These are phyloP conservation scores for Phellopilus nigrolimitatus DNA, from an alignment of 1,284 basidiomycete genomes.

Conservation along the genomic window DNA sequence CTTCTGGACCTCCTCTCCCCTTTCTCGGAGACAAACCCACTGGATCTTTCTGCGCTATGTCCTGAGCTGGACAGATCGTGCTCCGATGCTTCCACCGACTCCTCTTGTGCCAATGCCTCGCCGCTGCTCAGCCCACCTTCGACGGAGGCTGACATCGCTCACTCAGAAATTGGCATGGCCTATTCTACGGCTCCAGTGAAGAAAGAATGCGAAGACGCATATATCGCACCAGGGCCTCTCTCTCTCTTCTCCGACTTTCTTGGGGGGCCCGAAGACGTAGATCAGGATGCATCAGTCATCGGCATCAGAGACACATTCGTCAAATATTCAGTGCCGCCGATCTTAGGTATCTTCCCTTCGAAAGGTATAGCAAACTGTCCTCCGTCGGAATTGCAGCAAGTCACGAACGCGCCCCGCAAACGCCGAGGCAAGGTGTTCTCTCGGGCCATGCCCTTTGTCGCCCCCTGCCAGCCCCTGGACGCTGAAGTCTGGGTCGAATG, in stretches of 20 bases:
- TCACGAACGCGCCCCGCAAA: too few species aligned
- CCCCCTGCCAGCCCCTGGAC: neutral
- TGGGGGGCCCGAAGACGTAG: neutral
- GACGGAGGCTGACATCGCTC: neutral
- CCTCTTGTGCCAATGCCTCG: neutral
- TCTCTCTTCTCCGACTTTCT: neutral
- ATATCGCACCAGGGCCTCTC: neutral
- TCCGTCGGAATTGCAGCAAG: too few species aligned
- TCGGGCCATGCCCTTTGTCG: neutral
- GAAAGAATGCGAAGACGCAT: neutral
- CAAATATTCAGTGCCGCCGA: too few species aligned
- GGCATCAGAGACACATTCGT: too few species aligned
- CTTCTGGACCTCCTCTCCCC: constrained; percentile 4
- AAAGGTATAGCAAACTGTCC: neutral
- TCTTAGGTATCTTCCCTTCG: too few species aligned
- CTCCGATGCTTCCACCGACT: neutral
- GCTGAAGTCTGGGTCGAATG: neutral
- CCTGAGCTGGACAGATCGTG: neutral
- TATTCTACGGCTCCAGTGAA: too few species aligned
- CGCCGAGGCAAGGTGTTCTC: neutral
- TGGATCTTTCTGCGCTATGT: neutral
- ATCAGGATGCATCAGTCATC: neutral
- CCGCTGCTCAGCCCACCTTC: neutral
- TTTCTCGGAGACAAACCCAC: neutral
- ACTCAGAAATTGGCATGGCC: too few species aligned